phyloP scores from a whole-genome alignment of 2,329 filamentous ascomycete genomes.

The Fusarium citri region DNA sequence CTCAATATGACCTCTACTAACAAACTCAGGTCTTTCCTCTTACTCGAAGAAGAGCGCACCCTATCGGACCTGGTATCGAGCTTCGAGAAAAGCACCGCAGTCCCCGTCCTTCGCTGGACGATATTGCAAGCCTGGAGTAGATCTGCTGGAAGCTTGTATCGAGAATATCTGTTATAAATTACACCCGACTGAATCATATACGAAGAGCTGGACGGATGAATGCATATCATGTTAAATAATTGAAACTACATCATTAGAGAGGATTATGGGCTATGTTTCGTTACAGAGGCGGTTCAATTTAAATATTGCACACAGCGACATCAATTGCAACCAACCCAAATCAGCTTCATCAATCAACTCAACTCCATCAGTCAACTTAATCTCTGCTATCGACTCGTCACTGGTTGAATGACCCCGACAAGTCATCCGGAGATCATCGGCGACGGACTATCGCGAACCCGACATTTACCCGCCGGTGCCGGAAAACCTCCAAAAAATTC shows the following conservation, averaged over 20 bases:
- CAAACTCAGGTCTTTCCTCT: slow-evolving; percentile 65
- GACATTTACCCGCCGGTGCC: slow-evolving; percentile 52
- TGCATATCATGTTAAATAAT: slow-evolving; percentile 42
- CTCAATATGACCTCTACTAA: slow-evolving; percentile 14
- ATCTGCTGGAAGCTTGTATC: not conserved
- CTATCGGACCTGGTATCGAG: slow-evolving; percentile 86
- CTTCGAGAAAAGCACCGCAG: slow-evolving; percentile 72
- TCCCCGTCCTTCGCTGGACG: slow-evolving; percentile 68
- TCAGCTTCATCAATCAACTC: not conserved
- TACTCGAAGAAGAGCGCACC: slow-evolving; percentile 70
- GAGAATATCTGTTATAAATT: not conserved
- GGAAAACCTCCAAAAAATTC: slow-evolving; percentile 47
- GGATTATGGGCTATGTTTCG: slow-evolving; percentile 33
- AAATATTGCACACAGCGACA: slow-evolving; percentile 29
- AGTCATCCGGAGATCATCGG: slow-evolving; percentile 19
- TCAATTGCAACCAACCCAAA: not conserved
- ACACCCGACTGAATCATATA: not conserved
- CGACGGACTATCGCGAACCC: slow-evolving; percentile 41
- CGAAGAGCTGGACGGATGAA: slow-evolving; percentile 22
- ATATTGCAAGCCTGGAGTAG: slow-evolving; percentile 76
- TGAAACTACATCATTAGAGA: slow-evolving; percentile 43
- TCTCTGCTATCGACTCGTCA: slow-evolving; percentile 15
- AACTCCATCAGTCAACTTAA: not conserved
- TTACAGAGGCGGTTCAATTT: slow-evolving; percentile 33
- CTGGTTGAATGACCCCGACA: slow-evolving; percentile 20